Evolutionary conservation across 78 protist genomes (phyloP).

Genomic region (Dictyostelium firmibasis): DNA sequence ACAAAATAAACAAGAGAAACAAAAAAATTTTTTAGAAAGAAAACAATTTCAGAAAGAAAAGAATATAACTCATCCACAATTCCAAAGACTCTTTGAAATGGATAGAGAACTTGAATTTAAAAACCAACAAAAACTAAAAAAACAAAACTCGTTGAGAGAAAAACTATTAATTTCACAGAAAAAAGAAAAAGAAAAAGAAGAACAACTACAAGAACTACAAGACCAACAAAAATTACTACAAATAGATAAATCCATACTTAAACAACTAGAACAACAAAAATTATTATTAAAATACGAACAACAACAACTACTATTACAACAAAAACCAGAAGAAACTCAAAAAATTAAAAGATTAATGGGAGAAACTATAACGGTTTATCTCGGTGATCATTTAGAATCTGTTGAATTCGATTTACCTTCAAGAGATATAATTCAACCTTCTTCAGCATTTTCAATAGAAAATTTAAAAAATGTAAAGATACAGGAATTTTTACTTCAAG

Average conservation of each 20-base stretch:
- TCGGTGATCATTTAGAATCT: background rate
- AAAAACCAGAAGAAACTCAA: background rate
- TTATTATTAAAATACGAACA: too few species aligned
- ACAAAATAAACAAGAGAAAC: background rate
- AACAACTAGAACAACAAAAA: too few species aligned
- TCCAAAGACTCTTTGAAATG: background rate
- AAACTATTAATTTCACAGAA: too few species aligned
- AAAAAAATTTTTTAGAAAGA: background rate
- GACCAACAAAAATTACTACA: too few species aligned
- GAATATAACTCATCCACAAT: background rate
- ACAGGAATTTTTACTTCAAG: background rate
- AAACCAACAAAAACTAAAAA: background rate
- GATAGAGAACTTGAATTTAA: background rate
- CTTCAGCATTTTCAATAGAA: background rate
- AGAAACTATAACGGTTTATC: background rate
- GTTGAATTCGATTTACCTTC: background rate
- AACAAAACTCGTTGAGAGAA: background rate
- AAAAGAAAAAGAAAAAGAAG: too few species aligned
- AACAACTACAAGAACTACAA: background rate
- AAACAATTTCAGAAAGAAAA: background rate
- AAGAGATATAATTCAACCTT: background rate
- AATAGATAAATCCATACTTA: too few species aligned
- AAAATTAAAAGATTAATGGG: background rate
- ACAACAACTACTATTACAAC: background rate
- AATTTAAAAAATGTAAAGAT: background rate